Evolutionary conservation across 2,329 filamentous ascomycete species (phyloP).

Genomic region (Aureobasidium pullulans): DNA sequence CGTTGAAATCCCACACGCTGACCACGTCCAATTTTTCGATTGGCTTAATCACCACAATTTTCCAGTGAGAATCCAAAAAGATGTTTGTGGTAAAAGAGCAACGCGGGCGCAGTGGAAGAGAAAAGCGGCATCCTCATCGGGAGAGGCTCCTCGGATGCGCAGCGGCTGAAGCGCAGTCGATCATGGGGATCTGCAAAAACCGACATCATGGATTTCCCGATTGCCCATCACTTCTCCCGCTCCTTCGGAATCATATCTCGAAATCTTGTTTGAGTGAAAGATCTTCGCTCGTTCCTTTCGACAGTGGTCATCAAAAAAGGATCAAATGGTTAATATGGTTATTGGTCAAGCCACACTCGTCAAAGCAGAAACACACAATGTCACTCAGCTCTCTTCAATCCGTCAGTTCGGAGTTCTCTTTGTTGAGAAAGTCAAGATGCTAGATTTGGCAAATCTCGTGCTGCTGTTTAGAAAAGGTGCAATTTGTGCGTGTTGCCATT

Average conservation of each 20-base stretch:
- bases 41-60: background rate
- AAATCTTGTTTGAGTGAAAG: background rate
- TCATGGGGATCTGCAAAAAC: background rate
- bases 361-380: background rate
- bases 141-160: background rate
- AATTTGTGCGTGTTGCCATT: background rate
- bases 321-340: background rate
- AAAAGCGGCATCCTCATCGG: background rate
- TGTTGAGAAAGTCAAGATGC: background rate
- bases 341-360: background rate
- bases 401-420: background rate
- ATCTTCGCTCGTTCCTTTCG: background rate
- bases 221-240: background rate
- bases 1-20: no score
- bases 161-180: background rate
- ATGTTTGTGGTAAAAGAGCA: no score
- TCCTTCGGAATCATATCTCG: background rate
- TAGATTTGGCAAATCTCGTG: background rate
- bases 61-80: no score
- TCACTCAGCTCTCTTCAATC: background rate
- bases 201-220: background rate
- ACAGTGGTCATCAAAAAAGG: background rate
- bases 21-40: no score
- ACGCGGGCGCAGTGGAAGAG: background rate
- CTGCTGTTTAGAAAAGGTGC: background rate